Evolutionary conservation across 148 eudicot genomes (phyloP), one percentile per base, ranked within the genome.

Genomic region (Euryodendron excelsum): DNA sequence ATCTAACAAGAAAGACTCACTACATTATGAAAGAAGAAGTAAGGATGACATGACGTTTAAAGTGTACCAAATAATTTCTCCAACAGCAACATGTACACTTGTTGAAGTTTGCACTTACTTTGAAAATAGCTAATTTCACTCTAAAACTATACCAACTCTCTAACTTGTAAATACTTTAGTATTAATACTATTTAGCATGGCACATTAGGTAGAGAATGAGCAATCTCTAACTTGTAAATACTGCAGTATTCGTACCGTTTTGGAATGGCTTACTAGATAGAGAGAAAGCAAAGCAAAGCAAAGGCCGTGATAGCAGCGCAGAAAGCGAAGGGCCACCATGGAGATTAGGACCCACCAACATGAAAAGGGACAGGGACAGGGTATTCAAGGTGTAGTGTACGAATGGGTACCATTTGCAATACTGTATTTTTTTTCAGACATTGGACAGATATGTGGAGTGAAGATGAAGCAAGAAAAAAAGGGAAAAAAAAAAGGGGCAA

Each of bases 391-490:
- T n/a, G 9, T 58, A 23, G 23, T 4, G 15, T 21, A 36, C 50
- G 48, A 6, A 20, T 21, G 72, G 74, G 73, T 28, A 68, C 72
- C 52, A 70, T 17, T 45, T 27, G 45, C 58, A 70, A 15, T 17
- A 27, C 28, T 27, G 21, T 17, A 36, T 23, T 41, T 14, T 55
- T 53, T 56, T 21, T 10, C 1, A 25, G 30, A n/a, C 48, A 34
- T 28, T 41, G 30, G 14, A 37, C 47, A n/a, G 15, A 37, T 9
- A 23, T 56, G 53, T 59, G 76, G 68, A 78, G 80, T 78, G 75
- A 60, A 70, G 70, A 69, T 60, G 36, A 78, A 69, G 80, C 59
- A 39, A 70, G 21, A 31, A 11, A 9, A n/a, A 77, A 47, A 44
- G n/a, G 21, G 50, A 30, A 23, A 3, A 37, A 52, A 15, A 31